These are phyloP conservation scores for Actinomucor elegans DNA, from an alignment of 371 early-diverging fungal species.

Conservation along the genomic window DNA sequence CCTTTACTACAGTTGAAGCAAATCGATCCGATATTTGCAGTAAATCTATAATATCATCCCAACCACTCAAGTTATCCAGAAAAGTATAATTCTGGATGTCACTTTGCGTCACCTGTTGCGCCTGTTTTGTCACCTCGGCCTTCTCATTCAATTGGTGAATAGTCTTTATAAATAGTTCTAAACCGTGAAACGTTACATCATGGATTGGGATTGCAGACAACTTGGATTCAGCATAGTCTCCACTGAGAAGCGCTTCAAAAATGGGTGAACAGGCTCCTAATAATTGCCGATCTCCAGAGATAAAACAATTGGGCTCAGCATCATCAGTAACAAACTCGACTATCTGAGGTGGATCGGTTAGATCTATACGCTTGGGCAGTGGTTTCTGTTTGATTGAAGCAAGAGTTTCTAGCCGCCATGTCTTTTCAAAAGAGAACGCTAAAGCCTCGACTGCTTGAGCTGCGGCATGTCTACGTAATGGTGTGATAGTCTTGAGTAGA, in stretches of 20 bases:
- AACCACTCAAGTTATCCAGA: neutral
- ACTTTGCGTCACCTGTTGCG: too few species aligned
- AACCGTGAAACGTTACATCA: slow-evolving; percentile 21
- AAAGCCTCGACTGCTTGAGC: slow-evolving; percentile 36
- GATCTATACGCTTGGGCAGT: neutral
- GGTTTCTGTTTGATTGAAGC: neutral
- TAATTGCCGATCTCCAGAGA: slow-evolving; percentile 10
- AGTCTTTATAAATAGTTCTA: slow-evolving; percentile 2
- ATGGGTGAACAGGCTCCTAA: slow-evolving; percentile 22
- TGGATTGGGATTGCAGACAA: slow-evolving; percentile 17
- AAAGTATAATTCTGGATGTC: too few species aligned
- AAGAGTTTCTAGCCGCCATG: slow-evolving; percentile 2
- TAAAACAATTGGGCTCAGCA: neutral
- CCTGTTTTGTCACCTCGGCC: neutral
- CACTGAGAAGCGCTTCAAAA: slow-evolving; percentile 31
- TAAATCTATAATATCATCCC: slow-evolving; percentile 26
- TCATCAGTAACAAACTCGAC: slow-evolving; percentile 26
- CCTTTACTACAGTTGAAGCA: slow-evolving; percentile 12
- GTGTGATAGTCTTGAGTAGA: slow-evolving; percentile 2
- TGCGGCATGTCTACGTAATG: slow-evolving; percentile 22
- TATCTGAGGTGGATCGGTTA: neutral
- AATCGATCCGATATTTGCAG: slow-evolving; percentile 32
- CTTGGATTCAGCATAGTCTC: slow-evolving; percentile 22
- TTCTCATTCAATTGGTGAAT: slow-evolving; percentile 13
- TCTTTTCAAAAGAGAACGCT: neutral